Evolutionary conservation across 768 basidiomycete genomes (phyloP).

Genomic region (Suillus paluster): DNA sequence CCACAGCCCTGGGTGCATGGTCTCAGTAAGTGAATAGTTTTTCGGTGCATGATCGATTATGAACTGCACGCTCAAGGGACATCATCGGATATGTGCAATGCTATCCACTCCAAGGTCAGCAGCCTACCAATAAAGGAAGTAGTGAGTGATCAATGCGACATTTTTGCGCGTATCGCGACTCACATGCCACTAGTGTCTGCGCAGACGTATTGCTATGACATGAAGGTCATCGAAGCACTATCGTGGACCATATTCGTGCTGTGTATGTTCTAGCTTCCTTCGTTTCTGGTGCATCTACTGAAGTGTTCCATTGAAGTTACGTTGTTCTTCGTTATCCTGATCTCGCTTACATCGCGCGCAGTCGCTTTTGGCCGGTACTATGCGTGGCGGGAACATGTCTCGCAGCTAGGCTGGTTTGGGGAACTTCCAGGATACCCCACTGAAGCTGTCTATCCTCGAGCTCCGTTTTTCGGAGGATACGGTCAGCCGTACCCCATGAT

Average conservation of each 20-base stretch:
- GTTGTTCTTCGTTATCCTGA: constrained; percentile 57
- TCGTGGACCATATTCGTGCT: constrained; percentile 74
- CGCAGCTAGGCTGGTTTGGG: constrained; percentile 79
- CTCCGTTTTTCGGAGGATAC: constrained; percentile 40
- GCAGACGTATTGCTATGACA: constrained; percentile 70
- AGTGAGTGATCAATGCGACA: constrained; percentile 44
- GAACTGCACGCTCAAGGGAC: constrained; percentile 50
- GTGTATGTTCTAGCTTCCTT: constrained; percentile 38
- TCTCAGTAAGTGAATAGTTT: constrained; percentile 52
- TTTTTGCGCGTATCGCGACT: constrained; percentile 4
- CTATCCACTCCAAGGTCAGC: constrained; percentile 49
- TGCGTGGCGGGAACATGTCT: constrained; percentile 40
- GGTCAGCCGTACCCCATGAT: constrained; percentile 23
- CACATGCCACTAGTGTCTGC: constrained; percentile 49
- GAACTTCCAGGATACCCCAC: constrained; percentile 64
- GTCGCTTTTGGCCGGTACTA: constrained; percentile 38
- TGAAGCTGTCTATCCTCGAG: constrained; percentile 28
- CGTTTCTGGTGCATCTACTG: not conserved
- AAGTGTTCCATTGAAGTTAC: constrained; percentile 34
- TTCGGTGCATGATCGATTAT: not conserved
- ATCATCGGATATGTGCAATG: constrained; percentile 70
- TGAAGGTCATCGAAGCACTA: constrained; percentile 79
- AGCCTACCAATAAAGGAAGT: constrained; percentile 54
- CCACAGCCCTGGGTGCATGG: constrained; percentile 77
- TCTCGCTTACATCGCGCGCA: constrained; percentile 54